Base-by-base conservation (phyloP, 495 filamentous ascomycete genomes). In the Penicillium samsonianum region DNA sequence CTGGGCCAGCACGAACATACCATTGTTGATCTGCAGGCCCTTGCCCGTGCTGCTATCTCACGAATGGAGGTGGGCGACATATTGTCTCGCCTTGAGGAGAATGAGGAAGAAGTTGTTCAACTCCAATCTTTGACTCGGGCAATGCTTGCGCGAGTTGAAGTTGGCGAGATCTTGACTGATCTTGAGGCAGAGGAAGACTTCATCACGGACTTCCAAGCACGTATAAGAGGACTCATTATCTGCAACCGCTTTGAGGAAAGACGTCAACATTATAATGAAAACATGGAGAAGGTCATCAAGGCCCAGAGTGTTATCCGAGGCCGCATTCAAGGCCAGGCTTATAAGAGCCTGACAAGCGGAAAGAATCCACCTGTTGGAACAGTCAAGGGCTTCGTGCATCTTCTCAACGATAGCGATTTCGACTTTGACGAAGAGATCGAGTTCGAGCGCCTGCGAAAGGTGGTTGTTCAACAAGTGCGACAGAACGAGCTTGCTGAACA, bases 381-480 rank as follows among this genome's bases (percentile, higher is more conserved):
- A 0, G 88, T 99, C 62, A 96, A 98, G 74, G 92, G 93, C 62
- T 98, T 98, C 64, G 91, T 99, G 5, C 94, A 99, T 73, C 80
- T 99, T 25, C 83, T 99, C 46, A 99, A 98, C 67, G 94, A 99
- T 72, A 96, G 91, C 64, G 91, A 96, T 64, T 96, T 99, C 62
- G 94, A 99, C 65, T 99, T 99, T 70, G 95, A 99, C 67, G 92
- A 97, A 71, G 94, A 99, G 67, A 85, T 99, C 40, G 94, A 99
- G 65, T 96, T 96, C 53, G 94, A 99, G 69, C 82, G 91, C 40
- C 69, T 96, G 59, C 83, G 95, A 37, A 96, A 97, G 75, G 90
- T 87, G 5, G 94, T 99, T 3, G 92, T 98, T 22, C 93, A 97
- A 67, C 92, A 96, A 69, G 93, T 98, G 10, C 87, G 94, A 14